A percentile compares a stretch with the other conserved stretches of the same genome.
phyloP scores from a whole-genome alignment of 192 early-diverging fungal genomes.

The Funneliformis geosporum region DNA sequence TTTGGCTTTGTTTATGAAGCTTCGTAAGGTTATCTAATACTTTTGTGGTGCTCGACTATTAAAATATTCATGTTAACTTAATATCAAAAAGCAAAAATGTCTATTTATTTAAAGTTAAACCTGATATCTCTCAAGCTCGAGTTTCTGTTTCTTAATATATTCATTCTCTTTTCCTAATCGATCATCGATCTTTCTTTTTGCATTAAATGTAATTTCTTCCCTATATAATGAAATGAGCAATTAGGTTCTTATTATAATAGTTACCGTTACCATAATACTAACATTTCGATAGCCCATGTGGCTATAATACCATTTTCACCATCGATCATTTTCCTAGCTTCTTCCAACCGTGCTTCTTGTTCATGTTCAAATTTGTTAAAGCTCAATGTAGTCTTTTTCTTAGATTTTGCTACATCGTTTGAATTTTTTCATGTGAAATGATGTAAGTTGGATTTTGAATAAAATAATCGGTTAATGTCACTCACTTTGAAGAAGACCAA shows the following conservation, averaged over 20 bases:
- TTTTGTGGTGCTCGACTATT: neutral
- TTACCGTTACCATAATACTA: neutral
- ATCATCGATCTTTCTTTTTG: neutral
- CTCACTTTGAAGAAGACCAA: neutral
- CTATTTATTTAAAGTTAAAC: neutral
- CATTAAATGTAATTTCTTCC: neutral
- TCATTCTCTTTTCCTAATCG: neutral
- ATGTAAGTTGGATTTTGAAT: neutral
- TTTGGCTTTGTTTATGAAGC: neutral
- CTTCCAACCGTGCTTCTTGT: neutral
- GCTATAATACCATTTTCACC: neutral
- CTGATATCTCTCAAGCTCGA: constrained; percentile 2
- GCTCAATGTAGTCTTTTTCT: neutral
- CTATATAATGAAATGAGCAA: neutral
- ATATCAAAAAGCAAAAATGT: neutral
- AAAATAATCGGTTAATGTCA: neutral
- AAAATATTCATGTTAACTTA: neutral
- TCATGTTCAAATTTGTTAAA: constrained; percentile 3
- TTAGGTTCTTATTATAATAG: neutral
- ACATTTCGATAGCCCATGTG: neutral
- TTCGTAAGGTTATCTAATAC: neutral
- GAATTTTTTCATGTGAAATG: neutral
- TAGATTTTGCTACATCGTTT: neutral
- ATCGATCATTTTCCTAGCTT: neutral
- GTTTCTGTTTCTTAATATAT: neutral